phyloP scores from a whole-genome alignment of 1,139 yeast genomes.

The Kodamaea ohmeri region DNA sequence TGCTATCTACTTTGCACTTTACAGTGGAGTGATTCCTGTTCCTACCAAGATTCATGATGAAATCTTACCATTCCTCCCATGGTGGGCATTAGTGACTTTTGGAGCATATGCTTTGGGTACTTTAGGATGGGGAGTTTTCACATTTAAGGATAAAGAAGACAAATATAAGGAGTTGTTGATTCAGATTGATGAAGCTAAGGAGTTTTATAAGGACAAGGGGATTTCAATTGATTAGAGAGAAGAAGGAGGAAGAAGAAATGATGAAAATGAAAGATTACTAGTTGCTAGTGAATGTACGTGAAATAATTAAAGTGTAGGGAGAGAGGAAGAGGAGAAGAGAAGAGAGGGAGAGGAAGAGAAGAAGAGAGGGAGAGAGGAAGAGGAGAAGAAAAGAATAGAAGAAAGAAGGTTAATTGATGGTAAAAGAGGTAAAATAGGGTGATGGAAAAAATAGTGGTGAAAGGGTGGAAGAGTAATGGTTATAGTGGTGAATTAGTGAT shows the following conservation, averaged over 20 bases:
- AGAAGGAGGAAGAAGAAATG: neutral
- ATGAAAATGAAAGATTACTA: neutral
- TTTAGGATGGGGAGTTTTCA: conserved; percentile 67
- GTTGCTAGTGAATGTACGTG: no score
- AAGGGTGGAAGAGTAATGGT: no score
- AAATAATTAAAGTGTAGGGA: no score
- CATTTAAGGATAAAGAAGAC: conserved; percentile 72
- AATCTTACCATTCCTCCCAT: conserved; percentile 65
- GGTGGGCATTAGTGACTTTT: conserved; percentile 68
- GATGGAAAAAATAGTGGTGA: no score
- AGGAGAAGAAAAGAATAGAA: no score
- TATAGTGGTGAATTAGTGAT: no score
- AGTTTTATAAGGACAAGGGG: conserved; percentile 55
- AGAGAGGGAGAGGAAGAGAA: no score
- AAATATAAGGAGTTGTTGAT: conserved; percentile 62
- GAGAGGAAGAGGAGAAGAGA: no score
- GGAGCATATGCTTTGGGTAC: conserved; percentile 73
- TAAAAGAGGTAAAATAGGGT: no score
- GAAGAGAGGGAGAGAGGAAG: no score
- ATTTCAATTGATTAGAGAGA: conserved; percentile 45
- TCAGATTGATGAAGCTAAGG: conserved; percentile 67
- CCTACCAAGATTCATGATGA: conserved; percentile 49
- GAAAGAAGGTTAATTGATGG: no score
- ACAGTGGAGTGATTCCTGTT: conserved; percentile 55
- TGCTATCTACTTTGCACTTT: conserved; percentile 55